Evolutionary conservation across 2,329 filamentous ascomycete genomes (phyloP).

Genomic region (Curvularia hawaiiensis): DNA sequence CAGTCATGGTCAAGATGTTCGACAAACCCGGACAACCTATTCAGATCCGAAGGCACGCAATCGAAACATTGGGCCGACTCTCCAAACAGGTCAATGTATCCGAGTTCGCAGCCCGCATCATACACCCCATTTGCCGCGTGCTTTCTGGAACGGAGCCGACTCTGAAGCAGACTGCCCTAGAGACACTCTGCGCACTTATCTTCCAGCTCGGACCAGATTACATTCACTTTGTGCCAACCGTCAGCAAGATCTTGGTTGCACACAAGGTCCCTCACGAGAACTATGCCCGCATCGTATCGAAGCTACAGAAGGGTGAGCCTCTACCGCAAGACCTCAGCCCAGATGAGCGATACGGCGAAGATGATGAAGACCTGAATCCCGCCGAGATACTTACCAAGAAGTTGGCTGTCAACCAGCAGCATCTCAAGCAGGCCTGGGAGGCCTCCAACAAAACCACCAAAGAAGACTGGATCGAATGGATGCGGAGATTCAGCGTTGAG

Average conservation of each 20-base stretch:
- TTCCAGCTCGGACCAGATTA: slow-evolving; percentile 97
- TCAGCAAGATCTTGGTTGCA: slow-evolving; percentile 81
- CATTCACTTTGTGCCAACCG: slow-evolving; percentile 88
- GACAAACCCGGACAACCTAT: slow-evolving; percentile 83
- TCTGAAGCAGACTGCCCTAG: slow-evolving; percentile 81
- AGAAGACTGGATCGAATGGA: slow-evolving; percentile 99
- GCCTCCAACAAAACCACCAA: slow-evolving; percentile 95
- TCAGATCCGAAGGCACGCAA: slow-evolving; percentile 82
- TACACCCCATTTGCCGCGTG: slow-evolving; percentile 88
- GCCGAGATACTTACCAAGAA: slow-evolving; percentile 91
- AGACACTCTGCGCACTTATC: slow-evolving; percentile 93
- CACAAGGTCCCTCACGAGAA: slow-evolving; percentile 88
- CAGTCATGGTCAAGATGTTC: slow-evolving; percentile 91
- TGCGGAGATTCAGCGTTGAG: slow-evolving; percentile 93
- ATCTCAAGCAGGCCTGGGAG: slow-evolving; percentile 96
- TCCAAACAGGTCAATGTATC: slow-evolving; percentile 97
- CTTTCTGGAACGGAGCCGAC: slow-evolving; percentile 73
- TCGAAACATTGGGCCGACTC: slow-evolving; percentile 92
- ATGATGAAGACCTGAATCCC: slow-evolving; percentile 78
- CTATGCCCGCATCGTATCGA: slow-evolving; percentile 89
- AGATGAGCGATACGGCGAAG: slow-evolving; percentile 77
- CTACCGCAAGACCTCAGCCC: slow-evolving; percentile 94
- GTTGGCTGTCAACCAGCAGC: slow-evolving; percentile 94
- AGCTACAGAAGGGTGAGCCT: slow-evolving; percentile 91
- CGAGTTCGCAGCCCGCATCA: slow-evolving; percentile 94